Evolutionary conservation across 176 grass and related monocot species (phyloP).

Genomic region (Pontederia paniculata): DNA sequence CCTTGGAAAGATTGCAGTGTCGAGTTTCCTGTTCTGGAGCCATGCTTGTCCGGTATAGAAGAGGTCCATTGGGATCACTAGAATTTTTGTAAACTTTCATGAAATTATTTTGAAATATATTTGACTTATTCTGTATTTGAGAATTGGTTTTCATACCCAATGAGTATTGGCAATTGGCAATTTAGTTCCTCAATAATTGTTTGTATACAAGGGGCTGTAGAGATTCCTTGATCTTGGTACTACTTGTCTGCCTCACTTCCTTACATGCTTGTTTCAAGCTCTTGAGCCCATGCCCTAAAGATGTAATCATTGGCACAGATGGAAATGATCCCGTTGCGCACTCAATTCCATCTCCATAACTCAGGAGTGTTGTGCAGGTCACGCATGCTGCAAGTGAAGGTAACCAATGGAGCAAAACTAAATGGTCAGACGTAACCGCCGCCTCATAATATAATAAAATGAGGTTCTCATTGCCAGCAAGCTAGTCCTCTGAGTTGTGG

Average conservation of each 20-base stretch:
- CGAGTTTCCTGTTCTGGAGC: no score
- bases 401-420: slow-evolving; percentile 63
- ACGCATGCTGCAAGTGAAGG: slow-evolving; percentile 72
- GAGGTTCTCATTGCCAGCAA: slow-evolving; percentile 79
- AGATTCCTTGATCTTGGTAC: slow-evolving; percentile 65
- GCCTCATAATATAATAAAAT: slow-evolving; percentile 90
- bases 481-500: slow-evolving; percentile 54
- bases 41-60: no score
- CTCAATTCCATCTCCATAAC: slow-evolving; percentile 70
- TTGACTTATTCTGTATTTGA: no score
- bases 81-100: no score
- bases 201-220: slow-evolving; percentile 48
- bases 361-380: slow-evolving; percentile 46
- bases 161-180: no score
- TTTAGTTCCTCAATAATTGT: no score
- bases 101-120: no score
- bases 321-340: slow-evolving; percentile 61
- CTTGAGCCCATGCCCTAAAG: slow-evolving; percentile 74
- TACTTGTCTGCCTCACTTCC: slow-evolving; percentile 46
- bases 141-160: no score
- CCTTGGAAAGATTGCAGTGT: no score
- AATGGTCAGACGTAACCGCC: slow-evolving; percentile 38
- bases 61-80: no score
- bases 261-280: slow-evolving; percentile 52
- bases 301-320: slow-evolving; percentile 59